phyloP scores from a whole-genome alignment of 129 eudicot genomes.

The Helianthus tuberosus region DNA sequence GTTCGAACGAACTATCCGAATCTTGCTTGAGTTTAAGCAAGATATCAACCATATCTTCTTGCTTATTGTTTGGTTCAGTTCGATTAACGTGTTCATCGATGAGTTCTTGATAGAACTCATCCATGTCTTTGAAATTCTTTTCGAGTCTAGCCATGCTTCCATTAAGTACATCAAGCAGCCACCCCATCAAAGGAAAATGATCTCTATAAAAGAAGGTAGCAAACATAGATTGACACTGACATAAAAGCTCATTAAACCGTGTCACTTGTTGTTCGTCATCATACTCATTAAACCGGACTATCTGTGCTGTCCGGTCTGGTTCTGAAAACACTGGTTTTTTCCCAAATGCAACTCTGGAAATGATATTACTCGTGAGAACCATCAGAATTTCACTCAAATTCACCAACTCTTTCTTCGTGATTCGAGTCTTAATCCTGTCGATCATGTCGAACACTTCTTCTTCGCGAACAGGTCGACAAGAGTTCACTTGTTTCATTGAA shows the following conservation, averaged over 20 bases:
- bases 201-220: conserved; percentile 35
- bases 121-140: conserved; percentile 32
- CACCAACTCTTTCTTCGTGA: background rate
- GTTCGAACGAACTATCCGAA: conserved; percentile 20
- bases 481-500: conserved; percentile 32
- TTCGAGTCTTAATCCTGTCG: conserved; percentile 5
- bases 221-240: conserved; percentile 24
- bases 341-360: conserved; percentile 39
- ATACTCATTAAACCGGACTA: background rate
- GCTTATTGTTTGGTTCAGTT: background rate
- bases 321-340: background rate
- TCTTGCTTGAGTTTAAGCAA: conserved; percentile 35
- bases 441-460: conserved; percentile 40
- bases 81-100: conserved; percentile 35
- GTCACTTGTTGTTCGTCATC: background rate
- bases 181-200: conserved; percentile 42
- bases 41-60: conserved; percentile 37
- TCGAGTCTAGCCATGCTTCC: conserved; percentile 35
- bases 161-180: conserved; percentile 43
- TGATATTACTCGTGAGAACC: conserved; percentile 31
- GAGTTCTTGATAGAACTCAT: conserved; percentile 35
- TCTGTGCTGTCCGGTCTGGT: conserved; percentile 9
- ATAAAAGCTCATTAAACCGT: conserved; percentile 25
- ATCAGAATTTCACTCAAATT: conserved; percentile 32
- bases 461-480: conserved; percentile 41